Base-by-base conservation (phyloP, 495 filamentous ascomycete genomes). In the Trichoderma erinaceum region DNA sequence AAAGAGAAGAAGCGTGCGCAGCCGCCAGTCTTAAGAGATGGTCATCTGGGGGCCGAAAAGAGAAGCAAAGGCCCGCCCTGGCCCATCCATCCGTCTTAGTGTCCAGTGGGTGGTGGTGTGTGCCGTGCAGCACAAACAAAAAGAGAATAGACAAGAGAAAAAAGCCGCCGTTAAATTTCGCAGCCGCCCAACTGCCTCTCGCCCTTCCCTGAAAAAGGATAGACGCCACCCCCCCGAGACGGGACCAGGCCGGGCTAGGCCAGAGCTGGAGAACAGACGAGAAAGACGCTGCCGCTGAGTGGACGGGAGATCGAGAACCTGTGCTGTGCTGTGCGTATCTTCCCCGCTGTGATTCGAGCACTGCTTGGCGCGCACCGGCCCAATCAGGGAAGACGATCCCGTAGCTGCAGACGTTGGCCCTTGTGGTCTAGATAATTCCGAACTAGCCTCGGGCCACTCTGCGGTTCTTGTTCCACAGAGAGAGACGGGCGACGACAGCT, bases 301-400 rank as follows among this genome's bases (percentile, higher is more conserved):
- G 56, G 56, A 12, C 56, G 15, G 16, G 4, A 4, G 56, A 13
- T 32, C 16, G 18, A 23, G 50, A 58, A 27, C 23, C 50, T 5
- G n/a, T 32, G 13, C 3, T 32, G 56, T 61, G 10, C 27, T 7
- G 0, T 3, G 35, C 56, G 29, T 1, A 29, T 61, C 3, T 61
- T 32, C 56, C 56, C 56, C 56, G 56, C 56, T 61, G 56, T 61
- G 56, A 61, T 61, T 61, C 56, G 56, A 29, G 27, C 56, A 61
- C 18, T 2, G 3, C n/a, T 61, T 61, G 56, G 27, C 56, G 56
- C 56, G 25, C 23, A 21, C 56, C 27, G 56, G 56, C 56, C 56
- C 56, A 61, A 61, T 61, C 25, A 61, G 56, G 27, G 56, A 32
- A 15, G 11, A 18, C 11, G 56, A 25, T 3, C 10, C 11, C n/a